These are phyloP conservation scores for Pseudopyrenochaeta lycopersici DNA, from an alignment of 2,329 filamentous ascomycete genomes.

Conservation along the genomic window DNA sequence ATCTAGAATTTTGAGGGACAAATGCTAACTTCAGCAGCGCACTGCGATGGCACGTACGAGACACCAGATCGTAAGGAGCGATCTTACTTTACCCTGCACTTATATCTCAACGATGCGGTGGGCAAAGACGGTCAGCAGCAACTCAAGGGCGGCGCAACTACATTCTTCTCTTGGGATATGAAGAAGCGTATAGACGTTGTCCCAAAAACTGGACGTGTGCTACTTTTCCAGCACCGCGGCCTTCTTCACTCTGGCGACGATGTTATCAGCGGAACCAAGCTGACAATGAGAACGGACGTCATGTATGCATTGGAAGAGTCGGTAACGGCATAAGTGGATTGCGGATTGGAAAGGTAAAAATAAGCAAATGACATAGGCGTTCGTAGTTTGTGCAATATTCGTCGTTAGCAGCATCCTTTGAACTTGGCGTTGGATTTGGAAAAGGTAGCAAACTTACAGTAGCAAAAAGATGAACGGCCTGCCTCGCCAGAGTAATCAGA, in stretches of 20 bases:
- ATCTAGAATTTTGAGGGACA: background rate
- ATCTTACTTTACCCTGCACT: constrained; percentile 64
- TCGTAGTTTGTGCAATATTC: background rate
- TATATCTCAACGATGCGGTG: constrained; percentile 62
- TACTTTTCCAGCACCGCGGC: constrained; percentile 65
- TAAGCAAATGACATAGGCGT: background rate
- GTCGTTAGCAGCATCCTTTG: constrained; percentile 54
- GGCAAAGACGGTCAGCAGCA: constrained; percentile 38
- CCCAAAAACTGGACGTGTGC: constrained; percentile 61
- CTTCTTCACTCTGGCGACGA: constrained; percentile 65
- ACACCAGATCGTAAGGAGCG: constrained; percentile 63
- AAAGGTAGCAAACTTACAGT: constrained; percentile 55
- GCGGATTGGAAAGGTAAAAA: background rate
- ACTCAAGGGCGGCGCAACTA: constrained; percentile 64
- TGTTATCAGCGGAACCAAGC: constrained; percentile 62
- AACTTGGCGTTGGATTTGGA: constrained; percentile 8
- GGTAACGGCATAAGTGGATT: background rate
- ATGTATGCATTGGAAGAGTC: constrained; percentile 56
- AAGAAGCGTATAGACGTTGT: constrained; percentile 53
- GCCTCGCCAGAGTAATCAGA: constrained; percentile 90
- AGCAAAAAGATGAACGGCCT: constrained; percentile 70
- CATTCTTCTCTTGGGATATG: constrained; percentile 54
- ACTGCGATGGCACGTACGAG: constrained; percentile 72
- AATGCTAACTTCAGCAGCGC: constrained; percentile 55
- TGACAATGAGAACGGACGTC: constrained; percentile 65